Conservation (phyloP, 2,329 filamentous ascomycete genomes). For the Penicillium vulpinum region DNA sequence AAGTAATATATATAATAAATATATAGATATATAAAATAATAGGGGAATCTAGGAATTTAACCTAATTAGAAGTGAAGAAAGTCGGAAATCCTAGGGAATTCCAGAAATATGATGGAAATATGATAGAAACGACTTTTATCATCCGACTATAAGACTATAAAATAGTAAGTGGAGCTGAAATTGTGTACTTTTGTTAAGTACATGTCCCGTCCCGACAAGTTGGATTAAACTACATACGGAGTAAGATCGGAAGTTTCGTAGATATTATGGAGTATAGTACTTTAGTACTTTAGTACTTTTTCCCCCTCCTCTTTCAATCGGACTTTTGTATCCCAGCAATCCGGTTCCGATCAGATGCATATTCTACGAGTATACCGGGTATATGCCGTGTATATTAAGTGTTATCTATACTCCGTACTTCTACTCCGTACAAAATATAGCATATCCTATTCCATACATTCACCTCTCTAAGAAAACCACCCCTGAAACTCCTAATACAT, state of each 20-base stretch:
- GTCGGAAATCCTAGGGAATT: background rate
- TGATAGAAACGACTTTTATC: background rate
- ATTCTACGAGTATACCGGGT: background rate
- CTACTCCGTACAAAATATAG: too few relatives aligned
- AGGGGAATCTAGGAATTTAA: too few relatives aligned
- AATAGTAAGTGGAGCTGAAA: background rate
- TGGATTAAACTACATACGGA: background rate
- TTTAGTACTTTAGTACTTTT: background rate
- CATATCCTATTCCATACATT: background rate
- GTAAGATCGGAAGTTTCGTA: background rate
- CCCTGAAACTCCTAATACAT: conserved; percentile 1
- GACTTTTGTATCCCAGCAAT: conserved; percentile 17
- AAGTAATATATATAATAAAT: too few relatives aligned
- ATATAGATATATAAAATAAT: too few relatives aligned
- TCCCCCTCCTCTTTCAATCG: background rate
- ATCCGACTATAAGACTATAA: background rate
- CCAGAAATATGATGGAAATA: background rate
- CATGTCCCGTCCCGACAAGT: background rate
- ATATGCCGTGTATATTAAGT: too few relatives aligned
- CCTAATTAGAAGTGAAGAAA: background rate
- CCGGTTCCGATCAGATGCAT: conserved; percentile 15
- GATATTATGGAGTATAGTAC: background rate
- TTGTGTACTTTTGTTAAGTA: too few relatives aligned
- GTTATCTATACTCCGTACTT: too few relatives aligned
- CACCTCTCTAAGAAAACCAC: too few relatives aligned